Percentiles rank a stretch among this genome's conserved stretches.
phyloP scores from a whole-genome alignment of 345 rosid genomes.

The Boechera retrofracta region DNA sequence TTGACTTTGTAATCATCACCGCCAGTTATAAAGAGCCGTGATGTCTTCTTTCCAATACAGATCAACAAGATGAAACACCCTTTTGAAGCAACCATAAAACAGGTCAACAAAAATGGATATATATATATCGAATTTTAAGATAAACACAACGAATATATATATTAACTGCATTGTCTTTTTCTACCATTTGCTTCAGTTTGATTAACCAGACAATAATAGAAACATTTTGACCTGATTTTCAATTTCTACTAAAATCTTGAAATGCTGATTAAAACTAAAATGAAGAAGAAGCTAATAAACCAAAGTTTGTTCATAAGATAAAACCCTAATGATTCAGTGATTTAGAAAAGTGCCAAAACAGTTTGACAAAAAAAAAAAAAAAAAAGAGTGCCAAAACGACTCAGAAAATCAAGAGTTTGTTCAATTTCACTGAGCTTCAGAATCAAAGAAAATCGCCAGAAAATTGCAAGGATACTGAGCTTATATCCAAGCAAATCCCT shows the following conservation, averaged over 20 bases:
- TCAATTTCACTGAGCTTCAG: not conserved
- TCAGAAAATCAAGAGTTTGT: not conserved
- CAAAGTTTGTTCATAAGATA: not conserved
- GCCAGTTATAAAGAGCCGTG: slow-evolving; percentile 79
- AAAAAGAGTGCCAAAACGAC: not conserved
- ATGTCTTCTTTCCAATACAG: slow-evolving; percentile 73
- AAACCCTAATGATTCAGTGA: slow-evolving; percentile 22
- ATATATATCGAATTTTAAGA: not conserved
- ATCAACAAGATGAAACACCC: slow-evolving; percentile 16
- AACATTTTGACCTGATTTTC: slow-evolving; percentile 8
- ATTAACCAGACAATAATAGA: slow-evolving; percentile 10
- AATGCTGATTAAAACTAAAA: not conserved
- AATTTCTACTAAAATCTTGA: not conserved
- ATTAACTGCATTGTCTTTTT: slow-evolving; percentile 18
- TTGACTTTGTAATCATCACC: slow-evolving; percentile 93
- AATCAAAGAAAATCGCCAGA: slow-evolving; percentile 20
- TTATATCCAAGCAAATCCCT: slow-evolving; percentile 62
- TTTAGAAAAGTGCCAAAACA: not conserved
- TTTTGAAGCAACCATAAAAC: slow-evolving; percentile 18
- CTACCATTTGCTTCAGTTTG: slow-evolving; percentile 7
- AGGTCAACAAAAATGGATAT: not conserved
- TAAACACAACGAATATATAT: too few relatives aligned
- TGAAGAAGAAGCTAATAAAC: not conserved
- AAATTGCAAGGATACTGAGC: slow-evolving; percentile 81
- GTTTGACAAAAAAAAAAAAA: too few relatives aligned